Evolutionary conservation across 2,329 filamentous ascomycete genomes (phyloP).

Genomic region (Microcyclosporella mali): DNA sequence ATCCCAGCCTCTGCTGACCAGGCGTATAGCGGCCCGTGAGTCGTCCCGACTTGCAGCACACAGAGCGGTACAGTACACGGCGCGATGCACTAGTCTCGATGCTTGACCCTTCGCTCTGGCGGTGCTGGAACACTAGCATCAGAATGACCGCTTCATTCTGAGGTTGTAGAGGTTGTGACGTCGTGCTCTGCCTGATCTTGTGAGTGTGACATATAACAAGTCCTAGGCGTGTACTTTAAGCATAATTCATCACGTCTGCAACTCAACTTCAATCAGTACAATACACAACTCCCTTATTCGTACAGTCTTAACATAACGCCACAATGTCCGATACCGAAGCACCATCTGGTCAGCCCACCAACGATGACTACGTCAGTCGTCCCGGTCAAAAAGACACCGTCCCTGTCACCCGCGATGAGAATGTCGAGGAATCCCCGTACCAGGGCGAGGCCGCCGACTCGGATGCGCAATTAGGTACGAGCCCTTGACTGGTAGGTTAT

Average conservation of each 20-base stretch:
- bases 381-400: conserved; percentile 44
- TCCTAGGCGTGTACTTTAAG: too few relatives aligned
- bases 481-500: neutral
- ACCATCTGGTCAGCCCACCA: conserved; percentile 31
- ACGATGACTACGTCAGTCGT: conserved; percentile 44
- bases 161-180: conserved; percentile 1
- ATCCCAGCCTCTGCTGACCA: too few relatives aligned
- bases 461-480: conserved; percentile 43
- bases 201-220: too few relatives aligned
- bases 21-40: too few relatives aligned
- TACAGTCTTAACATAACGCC: too few relatives aligned
- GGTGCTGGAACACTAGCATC: conserved; percentile 3
- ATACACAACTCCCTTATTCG: too few relatives aligned
- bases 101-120: neutral
- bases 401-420: conserved; percentile 44
- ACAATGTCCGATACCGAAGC: conserved; percentile 16
- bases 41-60: too few relatives aligned
- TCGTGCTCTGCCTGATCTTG: too few relatives aligned
- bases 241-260: too few relatives aligned
- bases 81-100: too few relatives aligned
- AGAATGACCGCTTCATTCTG: conserved; percentile 6
- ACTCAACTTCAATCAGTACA: too few relatives aligned
- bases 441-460: conserved; percentile 42
- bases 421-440: conserved; percentile 42
- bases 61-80: neutral